Conservation (phyloP, 2,329 filamentous ascomycete species). For the Albifimbria verrucaria region DNA sequence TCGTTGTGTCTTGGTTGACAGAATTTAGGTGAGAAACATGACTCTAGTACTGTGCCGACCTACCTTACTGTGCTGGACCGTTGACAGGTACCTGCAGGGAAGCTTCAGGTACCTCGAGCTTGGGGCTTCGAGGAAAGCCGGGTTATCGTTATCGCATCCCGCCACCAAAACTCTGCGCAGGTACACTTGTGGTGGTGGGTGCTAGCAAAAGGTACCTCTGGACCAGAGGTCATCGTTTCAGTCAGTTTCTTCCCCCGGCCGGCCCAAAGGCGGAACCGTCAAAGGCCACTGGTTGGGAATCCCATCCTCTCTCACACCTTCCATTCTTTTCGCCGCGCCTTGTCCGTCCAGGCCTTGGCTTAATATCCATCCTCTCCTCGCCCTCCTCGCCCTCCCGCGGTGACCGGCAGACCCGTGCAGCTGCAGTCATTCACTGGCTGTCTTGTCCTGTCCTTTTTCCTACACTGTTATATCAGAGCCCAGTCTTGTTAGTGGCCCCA, state of each 20-base stretch:
- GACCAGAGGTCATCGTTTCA: not conserved
- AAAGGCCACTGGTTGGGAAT: not conserved
- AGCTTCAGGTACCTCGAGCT: not conserved
- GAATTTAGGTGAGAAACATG: too few species aligned
- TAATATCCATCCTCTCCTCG: too few species aligned
- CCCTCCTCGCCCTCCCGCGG: too few species aligned
- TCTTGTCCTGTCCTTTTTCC: too few species aligned
- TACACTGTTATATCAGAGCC: not conserved
- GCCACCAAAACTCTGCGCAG: slow-evolving; percentile 18
- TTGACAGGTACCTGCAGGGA: too few species aligned
- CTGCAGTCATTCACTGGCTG: too few species aligned
- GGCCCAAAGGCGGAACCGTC: not conserved
- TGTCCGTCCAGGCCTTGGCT: too few species aligned
- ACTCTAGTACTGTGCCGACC: not conserved
- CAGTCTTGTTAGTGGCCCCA: slow-evolving; percentile 1
- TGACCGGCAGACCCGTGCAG: too few species aligned
- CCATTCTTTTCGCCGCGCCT: slow-evolving; percentile 14
- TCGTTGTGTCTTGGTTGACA: too few species aligned
- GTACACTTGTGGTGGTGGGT: too few species aligned
- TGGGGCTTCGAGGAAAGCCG: slow-evolving; percentile 9
- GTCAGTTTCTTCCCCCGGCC: not conserved
- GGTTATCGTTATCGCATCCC: slow-evolving; percentile 39
- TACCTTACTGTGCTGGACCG: not conserved
- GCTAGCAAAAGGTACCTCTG: too few species aligned
- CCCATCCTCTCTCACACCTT: slow-evolving; percentile 5